Conservation (phyloP, 306 rosid species). For the Prunus mongolica region DNA sequence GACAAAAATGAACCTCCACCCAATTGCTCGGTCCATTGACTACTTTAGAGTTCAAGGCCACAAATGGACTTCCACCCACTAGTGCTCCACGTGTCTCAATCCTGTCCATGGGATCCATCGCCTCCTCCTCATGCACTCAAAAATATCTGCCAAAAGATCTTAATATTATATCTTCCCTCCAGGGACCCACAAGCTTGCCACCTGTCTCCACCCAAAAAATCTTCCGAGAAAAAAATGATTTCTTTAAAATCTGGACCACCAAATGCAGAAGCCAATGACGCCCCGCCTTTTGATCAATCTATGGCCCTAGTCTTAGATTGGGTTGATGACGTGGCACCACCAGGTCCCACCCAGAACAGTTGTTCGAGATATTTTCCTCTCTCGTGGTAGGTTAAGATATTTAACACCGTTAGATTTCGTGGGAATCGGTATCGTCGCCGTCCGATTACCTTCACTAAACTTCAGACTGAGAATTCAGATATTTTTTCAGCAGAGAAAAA, state of each 20-base stretch:
- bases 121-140: conserved; percentile 21
- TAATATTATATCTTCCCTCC: background rate
- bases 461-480: conserved; percentile 9
- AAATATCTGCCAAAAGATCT: conserved; percentile 42
- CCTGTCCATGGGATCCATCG: conserved; percentile 19
- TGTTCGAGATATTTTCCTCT: conserved; percentile 45
- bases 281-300: conserved; percentile 19
- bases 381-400: conserved; percentile 2
- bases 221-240: background rate
- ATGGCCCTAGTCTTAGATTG: conserved; percentile 29
- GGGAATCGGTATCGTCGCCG: conserved; percentile 27
- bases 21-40: conserved; percentile 1
- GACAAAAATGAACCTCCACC: background rate
- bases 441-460: conserved; percentile 18
- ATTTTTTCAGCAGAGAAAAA: conserved; percentile 9
- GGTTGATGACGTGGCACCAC: conserved; percentile 47
- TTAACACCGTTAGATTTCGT: conserved; percentile 29
- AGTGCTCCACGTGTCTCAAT: conserved; percentile 31
- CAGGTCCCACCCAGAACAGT: background rate
- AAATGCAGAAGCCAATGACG: conserved; percentile 39
- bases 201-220: conserved; percentile 1
- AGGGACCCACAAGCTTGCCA: conserved; percentile 15
- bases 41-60: conserved; percentile 26
- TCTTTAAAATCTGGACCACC: conserved; percentile 46
- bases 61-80: conserved; percentile 9